Base-by-base conservation (phyloP, 257 asterid species). In the Catharanthus roseus region DNA sequence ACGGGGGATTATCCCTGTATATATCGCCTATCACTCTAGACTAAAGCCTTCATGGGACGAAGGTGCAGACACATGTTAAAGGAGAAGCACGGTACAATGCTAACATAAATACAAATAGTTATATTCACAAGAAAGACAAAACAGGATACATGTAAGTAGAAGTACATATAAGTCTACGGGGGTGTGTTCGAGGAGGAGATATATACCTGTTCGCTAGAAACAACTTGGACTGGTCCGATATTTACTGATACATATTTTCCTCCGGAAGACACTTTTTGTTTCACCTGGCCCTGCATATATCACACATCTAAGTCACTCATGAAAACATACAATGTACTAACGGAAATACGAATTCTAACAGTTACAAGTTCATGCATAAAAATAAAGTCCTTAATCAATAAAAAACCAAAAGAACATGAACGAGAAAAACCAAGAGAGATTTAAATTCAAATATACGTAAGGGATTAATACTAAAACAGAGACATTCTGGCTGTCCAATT, bases 241-340 rank as follows among this genome's bases (percentile, higher is more conserved):
- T 90, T 92, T 49, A 92, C 98, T 3, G 98, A 90, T 41, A 92
- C 91, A 66, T 92, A 92, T 81, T 92, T 92, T 50, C 98, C 96
- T 55, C 98, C 87, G 21, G 98, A 90, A 51, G 98, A 92, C 24
- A 85, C 74, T 84, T 87, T 90, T 82, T 92, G 96, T 72, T 81
- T 90, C 78, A 92, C 97, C 87, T 92, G 96, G 70, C 95, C 96
- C 98, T 92, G 90, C 60, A 75, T 42, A 33, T 9, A 51, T 15
- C 10, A 60, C 50, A 60, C 50, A 42, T 10, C 2, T n/a, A n/a
- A 55, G 33, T 56, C 33, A 55, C 34, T 31, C 41, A 23, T 36
- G 9, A 62, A 33, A 51, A 34, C 12, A 29, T 18, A 56, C 19
- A 56, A 21, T n/a, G 7, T 19, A 26, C 70, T 44, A 1, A 57